phyloP scores from a whole-genome alignment of 495 filamentous ascomycete genomes.

The Darksidea phi region DNA sequence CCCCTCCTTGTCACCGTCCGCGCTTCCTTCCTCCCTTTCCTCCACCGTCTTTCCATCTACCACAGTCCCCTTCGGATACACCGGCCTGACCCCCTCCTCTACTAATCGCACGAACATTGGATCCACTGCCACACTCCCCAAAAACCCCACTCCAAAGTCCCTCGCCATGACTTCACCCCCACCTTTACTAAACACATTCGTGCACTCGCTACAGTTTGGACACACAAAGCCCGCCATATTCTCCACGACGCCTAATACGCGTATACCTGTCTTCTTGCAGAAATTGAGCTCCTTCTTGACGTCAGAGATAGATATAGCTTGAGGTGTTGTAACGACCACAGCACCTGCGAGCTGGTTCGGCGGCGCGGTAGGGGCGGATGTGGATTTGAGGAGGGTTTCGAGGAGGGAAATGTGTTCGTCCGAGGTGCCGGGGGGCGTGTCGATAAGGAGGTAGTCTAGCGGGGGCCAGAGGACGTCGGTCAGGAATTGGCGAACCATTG shows the following conservation, averaged over 20 bases:
- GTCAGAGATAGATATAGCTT: slow-evolving; percentile 89
- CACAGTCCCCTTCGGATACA: slow-evolving; percentile 46
- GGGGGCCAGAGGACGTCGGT: slow-evolving; percentile 84
- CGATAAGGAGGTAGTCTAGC: slow-evolving; percentile 88
- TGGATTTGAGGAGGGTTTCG: slow-evolving; percentile 69
- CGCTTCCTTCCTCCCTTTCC: slow-evolving; percentile 39
- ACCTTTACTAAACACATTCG: slow-evolving; percentile 85
- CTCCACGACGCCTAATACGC: slow-evolving; percentile 85
- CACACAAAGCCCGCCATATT: slow-evolving; percentile 98
- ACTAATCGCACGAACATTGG: slow-evolving; percentile 65
- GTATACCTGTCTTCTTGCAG: slow-evolving; percentile 79
- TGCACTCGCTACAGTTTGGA: slow-evolving; percentile 90
- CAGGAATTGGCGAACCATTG: slow-evolving; percentile 96
- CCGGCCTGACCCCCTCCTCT: slow-evolving; percentile 57
- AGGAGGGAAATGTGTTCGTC: slow-evolving; percentile 96
- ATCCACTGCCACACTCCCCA: slow-evolving; percentile 89
- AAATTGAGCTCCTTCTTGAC: slow-evolving; percentile 97
- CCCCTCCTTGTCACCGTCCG: slow-evolving; percentile 22
- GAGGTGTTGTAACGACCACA: slow-evolving; percentile 92
- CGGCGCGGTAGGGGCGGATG: slow-evolving; percentile 37
- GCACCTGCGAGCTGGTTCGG: slow-evolving; percentile 65
- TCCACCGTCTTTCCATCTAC: slow-evolving; percentile 52
- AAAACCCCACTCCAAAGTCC: slow-evolving; percentile 78
- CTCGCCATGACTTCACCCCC: slow-evolving; percentile 87
- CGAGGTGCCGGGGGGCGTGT: slow-evolving; percentile 93